Base-by-base conservation (phyloP, 257 asterid genomes). In the Solanum peruvianum region DNA sequence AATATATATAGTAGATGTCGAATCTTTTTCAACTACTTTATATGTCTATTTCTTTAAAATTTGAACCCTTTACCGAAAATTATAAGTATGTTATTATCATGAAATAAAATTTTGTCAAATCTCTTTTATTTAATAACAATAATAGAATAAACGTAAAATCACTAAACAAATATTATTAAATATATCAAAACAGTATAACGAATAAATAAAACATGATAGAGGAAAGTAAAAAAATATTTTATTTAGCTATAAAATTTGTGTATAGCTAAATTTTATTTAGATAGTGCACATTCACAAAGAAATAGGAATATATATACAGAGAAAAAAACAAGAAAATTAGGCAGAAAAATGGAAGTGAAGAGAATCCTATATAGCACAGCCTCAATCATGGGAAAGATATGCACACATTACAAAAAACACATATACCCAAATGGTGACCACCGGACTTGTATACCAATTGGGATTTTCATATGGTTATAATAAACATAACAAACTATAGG, bases 351-450 rank as follows among this genome's bases (percentile, higher is more conserved):
- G 9, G 47, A 78, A 47, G 15, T 78, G 67, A 80, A 47, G 71
- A 88, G 93, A 90, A 93, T 93, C 91, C 92, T 86, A 91, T 18
- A 56, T 18, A 73, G 47, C 33, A 21, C 83, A 45, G 86, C 87
- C 88, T 49, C 85, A 80, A 80, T 80, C 85, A 80, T 80, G 69
- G 69, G 44, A 80, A 73, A 29, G 84, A 77, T 80, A 27, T 37
- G 85, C 85, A 80, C 85, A 49, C 85, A 80, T 80, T 49, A 80
- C 85, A 25, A 80, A 80, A 80, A 47, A 18, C 85, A 80, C 85
- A 80, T 18, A 80, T 49, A 80, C 85, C 67, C 20, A 80, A 80
- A 80, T 49, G 52, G 39, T 29, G 41, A 42, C 52, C 52, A 37
- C 81, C 83, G 86, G 78, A 69, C 90, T 85, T 31, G 31, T 77